phyloP scores from a whole-genome alignment of 2,329 filamentous ascomycete genomes.

The Cadophora malorum region DNA sequence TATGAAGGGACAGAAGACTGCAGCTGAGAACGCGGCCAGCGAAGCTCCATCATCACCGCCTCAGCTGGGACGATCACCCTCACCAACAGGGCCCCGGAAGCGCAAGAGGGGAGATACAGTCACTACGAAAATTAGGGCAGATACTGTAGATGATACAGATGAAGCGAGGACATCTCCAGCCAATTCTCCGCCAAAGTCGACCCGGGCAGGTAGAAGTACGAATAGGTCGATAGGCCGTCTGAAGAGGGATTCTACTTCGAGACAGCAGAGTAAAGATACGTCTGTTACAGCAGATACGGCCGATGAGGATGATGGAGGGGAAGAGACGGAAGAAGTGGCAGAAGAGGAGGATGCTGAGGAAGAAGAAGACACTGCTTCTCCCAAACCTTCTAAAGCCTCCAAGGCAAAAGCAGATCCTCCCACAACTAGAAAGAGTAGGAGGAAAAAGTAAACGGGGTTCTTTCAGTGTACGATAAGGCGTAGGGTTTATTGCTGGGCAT shows the following conservation, averaged over 20 bases:
- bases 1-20: slow-evolving; percentile 35
- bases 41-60: slow-evolving; percentile 47
- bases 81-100: slow-evolving; percentile 36
- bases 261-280: slow-evolving; percentile 45
- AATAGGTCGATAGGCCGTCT: slow-evolving; percentile 53
- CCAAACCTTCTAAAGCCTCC: slow-evolving; percentile 38
- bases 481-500: background rate
- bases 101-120: slow-evolving; percentile 46
- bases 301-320: slow-evolving; percentile 46
- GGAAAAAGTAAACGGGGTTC: slow-evolving; percentile 36
- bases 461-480: slow-evolving; percentile 11
- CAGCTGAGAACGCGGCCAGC: slow-evolving; percentile 29
- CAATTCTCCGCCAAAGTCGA: slow-evolving; percentile 50
- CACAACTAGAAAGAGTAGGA: slow-evolving; percentile 41
- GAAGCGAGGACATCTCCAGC: slow-evolving; percentile 52
- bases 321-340: slow-evolving; percentile 44
- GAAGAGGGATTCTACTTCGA: slow-evolving; percentile 47
- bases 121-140: slow-evolving; percentile 47
- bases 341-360: slow-evolving; percentile 49
- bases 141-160: slow-evolving; percentile 61
- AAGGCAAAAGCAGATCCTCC: slow-evolving; percentile 36
- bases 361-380: slow-evolving; percentile 39
- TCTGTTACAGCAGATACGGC: slow-evolving; percentile 32
- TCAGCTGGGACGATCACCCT: slow-evolving; percentile 38
- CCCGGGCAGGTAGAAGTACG: slow-evolving; percentile 41